Conservation (phyloP, 495 filamentous ascomycete genomes). For the Neurospora sp. region DNA sequence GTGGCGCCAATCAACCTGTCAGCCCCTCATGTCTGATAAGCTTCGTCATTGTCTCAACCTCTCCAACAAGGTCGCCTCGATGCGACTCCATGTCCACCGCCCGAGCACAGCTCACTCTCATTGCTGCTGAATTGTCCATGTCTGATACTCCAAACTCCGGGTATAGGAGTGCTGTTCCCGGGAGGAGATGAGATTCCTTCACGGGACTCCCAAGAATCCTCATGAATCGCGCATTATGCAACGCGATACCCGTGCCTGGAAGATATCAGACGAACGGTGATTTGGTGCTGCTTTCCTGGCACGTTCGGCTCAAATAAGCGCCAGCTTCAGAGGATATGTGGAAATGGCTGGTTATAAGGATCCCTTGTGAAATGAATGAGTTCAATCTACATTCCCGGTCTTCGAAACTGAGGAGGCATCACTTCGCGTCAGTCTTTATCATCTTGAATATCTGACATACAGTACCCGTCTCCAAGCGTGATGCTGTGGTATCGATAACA, state of each 20-base stretch:
- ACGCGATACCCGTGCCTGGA: not conserved
- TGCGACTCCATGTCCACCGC: not conserved
- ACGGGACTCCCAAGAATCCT: not conserved
- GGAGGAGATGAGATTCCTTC: not conserved
- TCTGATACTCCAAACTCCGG: not conserved
- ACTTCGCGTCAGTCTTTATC: not conserved
- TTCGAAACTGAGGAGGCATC: not conserved
- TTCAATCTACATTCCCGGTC: not conserved
- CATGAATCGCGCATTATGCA: not conserved
- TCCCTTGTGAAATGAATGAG: not conserved
- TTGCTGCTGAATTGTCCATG: not conserved
- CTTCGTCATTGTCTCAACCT: slow-evolving; percentile 17
- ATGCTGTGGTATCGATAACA: not conserved
- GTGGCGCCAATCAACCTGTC: slow-evolving; percentile 11
- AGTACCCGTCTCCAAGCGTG: not conserved
- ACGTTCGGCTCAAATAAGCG: not conserved
- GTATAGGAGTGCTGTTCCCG: not conserved
- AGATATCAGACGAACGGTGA: not conserved
- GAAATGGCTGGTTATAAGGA: not conserved
- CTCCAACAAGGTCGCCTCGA: not conserved
- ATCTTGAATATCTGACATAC: not conserved
- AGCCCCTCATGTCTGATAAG: slow-evolving; percentile 9
- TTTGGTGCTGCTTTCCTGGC: not conserved
- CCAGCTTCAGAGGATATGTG: not conserved
- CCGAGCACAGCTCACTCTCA: not conserved